Evolutionary conservation across 768 basidiomycete species (phyloP).

Genomic region (Lepiota venenata): DNA sequence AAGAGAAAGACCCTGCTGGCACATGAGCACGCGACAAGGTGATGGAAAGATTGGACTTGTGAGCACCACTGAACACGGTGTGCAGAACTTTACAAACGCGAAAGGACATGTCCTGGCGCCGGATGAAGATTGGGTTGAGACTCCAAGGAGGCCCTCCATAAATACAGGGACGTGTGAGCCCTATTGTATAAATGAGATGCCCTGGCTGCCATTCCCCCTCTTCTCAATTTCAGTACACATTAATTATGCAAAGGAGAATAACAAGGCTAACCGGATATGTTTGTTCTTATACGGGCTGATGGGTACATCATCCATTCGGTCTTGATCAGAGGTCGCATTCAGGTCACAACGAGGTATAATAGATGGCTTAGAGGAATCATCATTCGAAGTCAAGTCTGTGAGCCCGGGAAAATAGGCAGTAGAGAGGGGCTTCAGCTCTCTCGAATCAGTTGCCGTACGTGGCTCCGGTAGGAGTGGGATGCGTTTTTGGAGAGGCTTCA

Average conservation of each 20-base stretch:
- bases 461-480: neutral
- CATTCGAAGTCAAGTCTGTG: neutral
- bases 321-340: neutral
- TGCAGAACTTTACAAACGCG: slow-evolving; percentile 42
- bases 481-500: slow-evolving; percentile 1
- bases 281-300: slow-evolving; percentile 8
- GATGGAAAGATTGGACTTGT: slow-evolving; percentile 28
- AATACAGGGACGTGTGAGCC: slow-evolving; percentile 38
- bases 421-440: slow-evolving; percentile 7
- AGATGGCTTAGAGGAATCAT: neutral
- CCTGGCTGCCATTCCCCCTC: slow-evolving; percentile 55
- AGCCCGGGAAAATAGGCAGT: neutral
- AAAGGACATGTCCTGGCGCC: slow-evolving; percentile 40
- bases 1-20: slow-evolving; percentile 6
- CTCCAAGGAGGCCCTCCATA: slow-evolving; percentile 53
- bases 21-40: slow-evolving; percentile 36
- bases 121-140: slow-evolving; percentile 29
- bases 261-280: slow-evolving; percentile 2
- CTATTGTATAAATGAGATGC: slow-evolving; percentile 41
- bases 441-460: neutral
- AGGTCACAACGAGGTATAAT: neutral
- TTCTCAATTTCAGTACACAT: slow-evolving; percentile 18
- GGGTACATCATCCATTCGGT: neutral
- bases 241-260: neutral
- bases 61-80: slow-evolving; percentile 20